phyloP scores from a whole-genome alignment of 352 stramenopile species.

The Globisporangium parvum region DNA sequence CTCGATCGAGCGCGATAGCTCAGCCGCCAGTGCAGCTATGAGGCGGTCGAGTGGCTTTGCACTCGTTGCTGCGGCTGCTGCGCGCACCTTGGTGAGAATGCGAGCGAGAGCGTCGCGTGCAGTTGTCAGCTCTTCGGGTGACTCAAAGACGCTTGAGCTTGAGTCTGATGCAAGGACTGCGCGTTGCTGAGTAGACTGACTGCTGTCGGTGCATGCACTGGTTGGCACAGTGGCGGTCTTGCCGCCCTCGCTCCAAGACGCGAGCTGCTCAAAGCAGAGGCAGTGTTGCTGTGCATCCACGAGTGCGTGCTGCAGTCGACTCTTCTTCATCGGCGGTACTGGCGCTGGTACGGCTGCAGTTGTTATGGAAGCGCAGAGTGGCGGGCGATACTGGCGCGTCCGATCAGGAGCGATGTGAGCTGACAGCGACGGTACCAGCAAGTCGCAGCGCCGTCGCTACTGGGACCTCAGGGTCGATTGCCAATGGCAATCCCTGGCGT shows the following conservation, averaged over 20 bases:
- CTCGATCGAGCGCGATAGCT: constrained; percentile 7
- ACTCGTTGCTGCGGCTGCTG: not conserved
- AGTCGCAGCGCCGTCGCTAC: not conserved
- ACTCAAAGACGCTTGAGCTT: not conserved
- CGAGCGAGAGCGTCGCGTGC: constrained; percentile 1
- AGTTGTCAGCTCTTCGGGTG: not conserved
- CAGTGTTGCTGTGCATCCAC: constrained; percentile 7
- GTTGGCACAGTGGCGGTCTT: not conserved
- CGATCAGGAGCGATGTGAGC: not conserved
- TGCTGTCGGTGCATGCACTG: not conserved
- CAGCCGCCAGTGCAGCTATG: not conserved
- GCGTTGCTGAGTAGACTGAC: not conserved
- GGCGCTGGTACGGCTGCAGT: not conserved
- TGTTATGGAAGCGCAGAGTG: not conserved
- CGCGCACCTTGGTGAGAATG: not conserved
- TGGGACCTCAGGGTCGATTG: not conserved
- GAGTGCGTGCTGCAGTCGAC: constrained; percentile 18
- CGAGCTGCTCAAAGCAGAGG: not conserved
- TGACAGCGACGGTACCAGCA: not conserved
- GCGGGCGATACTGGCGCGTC: not conserved
- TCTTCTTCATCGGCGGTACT: constrained; percentile 10
- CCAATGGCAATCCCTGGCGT: not conserved
- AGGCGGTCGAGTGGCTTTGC: not conserved
- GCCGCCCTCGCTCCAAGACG: not conserved
- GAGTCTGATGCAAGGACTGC: not conserved